Conservation (phyloP, 495 filamentous ascomycete species). For the Rostrohypoxylon terebratum region DNA sequence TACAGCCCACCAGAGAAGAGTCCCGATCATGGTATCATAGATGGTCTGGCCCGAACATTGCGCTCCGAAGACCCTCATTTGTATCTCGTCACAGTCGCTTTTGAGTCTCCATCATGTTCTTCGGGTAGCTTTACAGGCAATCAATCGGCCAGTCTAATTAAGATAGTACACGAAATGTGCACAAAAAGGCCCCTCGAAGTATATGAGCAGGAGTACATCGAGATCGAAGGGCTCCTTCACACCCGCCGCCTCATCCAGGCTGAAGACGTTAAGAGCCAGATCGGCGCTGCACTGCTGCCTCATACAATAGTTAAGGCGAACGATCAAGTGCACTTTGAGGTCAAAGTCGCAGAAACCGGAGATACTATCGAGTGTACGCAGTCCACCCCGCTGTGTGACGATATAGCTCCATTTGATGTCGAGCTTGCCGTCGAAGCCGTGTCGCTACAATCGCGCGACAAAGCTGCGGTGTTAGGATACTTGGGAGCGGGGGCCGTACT, state of each 20-base stretch:
- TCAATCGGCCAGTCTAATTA: neutral
- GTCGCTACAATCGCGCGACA: neutral
- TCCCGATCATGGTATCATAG: conserved; percentile 41
- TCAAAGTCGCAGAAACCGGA: neutral
- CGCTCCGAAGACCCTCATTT: conserved; percentile 25
- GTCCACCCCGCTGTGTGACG: too few species aligned
- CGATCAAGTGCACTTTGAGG: neutral
- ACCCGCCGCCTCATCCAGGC: conserved; percentile 39
- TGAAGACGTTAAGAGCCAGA: neutral
- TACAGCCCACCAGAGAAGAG: conserved; percentile 12
- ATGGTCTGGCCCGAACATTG: conserved; percentile 39
- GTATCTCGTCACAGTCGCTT: conserved; percentile 32
- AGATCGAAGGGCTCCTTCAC: conserved; percentile 31
- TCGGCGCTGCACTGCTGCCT: conserved; percentile 1
- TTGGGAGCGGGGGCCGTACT: conserved; percentile 9
- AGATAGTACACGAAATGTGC: conserved; percentile 16
- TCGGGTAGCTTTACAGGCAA: neutral
- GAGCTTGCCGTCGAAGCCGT: neutral
- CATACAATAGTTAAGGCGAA: neutral
- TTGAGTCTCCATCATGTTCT: neutral
- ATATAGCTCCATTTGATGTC: neutral
- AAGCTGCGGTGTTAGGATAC: neutral
- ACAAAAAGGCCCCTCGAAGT: neutral
- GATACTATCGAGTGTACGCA: neutral
- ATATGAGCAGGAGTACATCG: conserved; percentile 36